A percentile compares a stretch with the other conserved stretches of the same genome.
These are phyloP conservation scores for Brassica nigra DNA, from an alignment of 345 rosid genomes.

Conservation along the genomic window DNA sequence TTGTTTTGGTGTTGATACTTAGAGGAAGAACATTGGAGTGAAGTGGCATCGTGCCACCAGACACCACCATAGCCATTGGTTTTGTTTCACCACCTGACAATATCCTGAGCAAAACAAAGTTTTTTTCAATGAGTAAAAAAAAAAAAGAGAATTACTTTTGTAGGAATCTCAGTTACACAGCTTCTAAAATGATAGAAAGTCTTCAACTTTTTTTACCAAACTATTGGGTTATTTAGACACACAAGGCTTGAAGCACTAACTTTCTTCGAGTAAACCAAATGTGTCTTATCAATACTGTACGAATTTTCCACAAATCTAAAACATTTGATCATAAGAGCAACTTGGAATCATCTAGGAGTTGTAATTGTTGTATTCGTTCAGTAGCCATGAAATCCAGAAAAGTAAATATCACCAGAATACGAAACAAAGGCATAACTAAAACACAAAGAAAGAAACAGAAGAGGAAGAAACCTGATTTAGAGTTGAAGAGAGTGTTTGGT, in stretches of 20 bases:
- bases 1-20: slow-evolving; percentile 35
- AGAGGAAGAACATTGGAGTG: slow-evolving; percentile 29
- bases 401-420: not conserved
- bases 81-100: slow-evolving; percentile 11
- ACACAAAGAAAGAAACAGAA: not conserved
- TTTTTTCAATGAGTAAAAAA: not conserved
- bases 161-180: not conserved
- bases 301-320: not conserved
- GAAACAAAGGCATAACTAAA: not conserved
- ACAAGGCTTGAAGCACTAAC: not conserved
- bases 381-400: not conserved
- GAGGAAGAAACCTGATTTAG: slow-evolving; percentile 12
- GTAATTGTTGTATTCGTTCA: not conserved
- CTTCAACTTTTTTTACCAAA: not conserved
- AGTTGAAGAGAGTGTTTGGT: not conserved
- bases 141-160: slow-evolving; percentile 1
- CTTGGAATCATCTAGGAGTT: not conserved
- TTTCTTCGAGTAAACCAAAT: not conserved
- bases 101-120: not conserved
- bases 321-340: not conserved
- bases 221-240: not conserved
- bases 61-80: slow-evolving; percentile 32
- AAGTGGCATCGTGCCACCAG: slow-evolving; percentile 34
- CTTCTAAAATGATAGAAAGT: not conserved
- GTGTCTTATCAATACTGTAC: not conserved